Evolutionary conservation across 2,329 filamentous ascomycete genomes (phyloP).

Genomic region (Ploettnerulaceae sp.): DNA sequence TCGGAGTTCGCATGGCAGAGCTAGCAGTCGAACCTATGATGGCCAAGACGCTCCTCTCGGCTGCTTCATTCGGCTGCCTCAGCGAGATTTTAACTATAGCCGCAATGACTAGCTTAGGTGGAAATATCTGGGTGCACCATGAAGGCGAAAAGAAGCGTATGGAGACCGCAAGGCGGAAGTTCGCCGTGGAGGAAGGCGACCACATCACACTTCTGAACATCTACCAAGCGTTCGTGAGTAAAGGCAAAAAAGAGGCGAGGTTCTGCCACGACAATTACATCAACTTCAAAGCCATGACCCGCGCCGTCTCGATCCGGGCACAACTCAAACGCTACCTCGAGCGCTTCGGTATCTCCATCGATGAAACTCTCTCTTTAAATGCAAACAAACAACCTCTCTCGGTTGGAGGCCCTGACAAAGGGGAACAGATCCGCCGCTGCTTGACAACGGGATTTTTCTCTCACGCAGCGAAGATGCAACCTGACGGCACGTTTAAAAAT

Average conservation of each 20-base stretch:
- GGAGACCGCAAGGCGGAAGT: constrained; percentile 71
- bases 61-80: constrained; percentile 69
- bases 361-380: constrained; percentile 51
- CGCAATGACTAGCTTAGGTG: constrained; percentile 86
- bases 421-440: constrained; percentile 76
- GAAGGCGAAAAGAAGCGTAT: constrained; percentile 71
- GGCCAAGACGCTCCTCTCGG: constrained; percentile 77
- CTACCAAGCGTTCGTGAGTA: constrained; percentile 83
- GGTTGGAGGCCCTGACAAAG: constrained; percentile 44
- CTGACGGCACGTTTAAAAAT: constrained; percentile 83
- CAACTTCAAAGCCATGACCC: constrained; percentile 78
- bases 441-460: constrained; percentile 89
- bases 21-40: constrained; percentile 94
- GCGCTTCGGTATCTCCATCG: constrained; percentile 68
- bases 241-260: constrained; percentile 73
- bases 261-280: constrained; percentile 86
- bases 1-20: constrained; percentile 91
- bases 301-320: constrained; percentile 78
- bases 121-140: constrained; percentile 76
- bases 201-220: constrained; percentile 89
- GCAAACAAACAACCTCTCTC: constrained; percentile 32
- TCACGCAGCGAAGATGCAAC: constrained; percentile 88
- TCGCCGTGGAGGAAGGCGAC: constrained; percentile 89
- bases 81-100: constrained; percentile 87
- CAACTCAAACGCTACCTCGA: constrained; percentile 86